These are phyloP conservation scores for Ramularia endophylla DNA, from an alignment of 2,329 filamentous ascomycete genomes.

Conservation along the genomic window DNA sequence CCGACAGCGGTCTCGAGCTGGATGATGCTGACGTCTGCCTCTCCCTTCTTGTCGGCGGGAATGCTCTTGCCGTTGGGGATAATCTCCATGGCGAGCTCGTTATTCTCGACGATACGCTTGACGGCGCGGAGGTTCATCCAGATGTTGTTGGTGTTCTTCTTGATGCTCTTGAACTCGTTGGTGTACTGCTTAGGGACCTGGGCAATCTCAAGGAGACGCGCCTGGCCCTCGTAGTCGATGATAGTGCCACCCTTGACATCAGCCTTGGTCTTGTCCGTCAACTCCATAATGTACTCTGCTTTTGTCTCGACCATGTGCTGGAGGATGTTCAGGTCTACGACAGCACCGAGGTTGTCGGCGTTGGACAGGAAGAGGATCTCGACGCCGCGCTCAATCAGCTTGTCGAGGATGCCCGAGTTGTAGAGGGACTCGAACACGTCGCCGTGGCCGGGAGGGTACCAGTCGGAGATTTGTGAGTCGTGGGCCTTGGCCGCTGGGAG, in stretches of 20 bases:
- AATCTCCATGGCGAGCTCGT: conserved; percentile 99
- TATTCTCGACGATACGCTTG: conserved; percentile 97
- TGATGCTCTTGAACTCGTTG: conserved; percentile 99
- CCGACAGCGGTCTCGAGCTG: conserved; percentile 98
- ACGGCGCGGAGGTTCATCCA: conserved; percentile 98
- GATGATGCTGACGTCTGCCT: conserved; percentile 94
- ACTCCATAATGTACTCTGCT: conserved; percentile 98
- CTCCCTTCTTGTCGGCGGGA: conserved; percentile 98
- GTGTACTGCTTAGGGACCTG: conserved; percentile 99
- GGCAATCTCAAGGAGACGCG: conserved; percentile 94
- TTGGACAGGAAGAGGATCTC: conserved; percentile 99
- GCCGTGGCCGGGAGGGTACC: conserved; percentile 98
- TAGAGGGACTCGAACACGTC: conserved; percentile 99
- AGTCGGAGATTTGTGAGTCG: conserved; percentile 85
- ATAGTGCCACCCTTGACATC: conserved; percentile 99
- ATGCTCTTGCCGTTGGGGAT: conserved; percentile 99
- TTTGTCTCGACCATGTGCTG: conserved; percentile 99
- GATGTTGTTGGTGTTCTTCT: conserved; percentile 99
- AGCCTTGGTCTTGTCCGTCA: conserved; percentile 99
- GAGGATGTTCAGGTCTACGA: conserved; percentile 94
- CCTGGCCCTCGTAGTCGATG: conserved; percentile 97
- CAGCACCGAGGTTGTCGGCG: conserved; percentile 95
- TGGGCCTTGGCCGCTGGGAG: conserved; percentile 89
- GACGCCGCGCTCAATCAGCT: conserved; percentile 89
- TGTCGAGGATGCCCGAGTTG: conserved; percentile 97